Percentiles rank a stretch among this genome's conserved stretches.
Conservation (phyloP, 257 asterid genomes). For the Solanum appendiculatum region DNA sequence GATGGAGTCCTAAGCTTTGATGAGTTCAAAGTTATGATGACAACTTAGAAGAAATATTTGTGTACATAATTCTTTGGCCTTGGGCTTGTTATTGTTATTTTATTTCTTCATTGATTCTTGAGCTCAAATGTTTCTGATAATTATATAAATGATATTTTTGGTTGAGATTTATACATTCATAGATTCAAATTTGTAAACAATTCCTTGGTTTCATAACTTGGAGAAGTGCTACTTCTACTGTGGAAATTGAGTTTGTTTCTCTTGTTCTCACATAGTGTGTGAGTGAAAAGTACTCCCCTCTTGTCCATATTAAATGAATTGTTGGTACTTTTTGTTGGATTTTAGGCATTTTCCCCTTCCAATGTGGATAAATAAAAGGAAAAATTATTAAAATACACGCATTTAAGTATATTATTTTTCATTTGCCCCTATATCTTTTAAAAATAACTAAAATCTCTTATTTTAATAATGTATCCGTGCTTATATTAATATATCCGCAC, state of each 20-base stretch:
- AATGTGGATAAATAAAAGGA: too few relatives aligned
- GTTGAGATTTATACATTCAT: neutral
- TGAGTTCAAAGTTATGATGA: constrained; percentile 56
- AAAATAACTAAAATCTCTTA: too few relatives aligned
- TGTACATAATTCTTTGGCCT: neutral
- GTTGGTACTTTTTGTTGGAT: too few relatives aligned
- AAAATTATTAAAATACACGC: too few relatives aligned
- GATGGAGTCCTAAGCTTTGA: constrained; percentile 52
- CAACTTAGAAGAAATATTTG: neutral
- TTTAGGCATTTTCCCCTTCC: too few relatives aligned
- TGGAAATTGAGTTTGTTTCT: neutral
- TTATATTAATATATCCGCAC: too few relatives aligned
- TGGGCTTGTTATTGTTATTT: neutral
- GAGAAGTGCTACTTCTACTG: neutral
- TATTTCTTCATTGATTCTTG: neutral
- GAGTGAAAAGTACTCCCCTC: neutral
- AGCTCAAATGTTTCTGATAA: neutral
- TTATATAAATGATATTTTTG: neutral
- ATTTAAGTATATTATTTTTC: too few relatives aligned
- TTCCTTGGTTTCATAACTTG: neutral
- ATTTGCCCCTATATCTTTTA: too few relatives aligned
- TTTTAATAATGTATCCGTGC: too few relatives aligned
- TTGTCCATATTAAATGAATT: neutral
- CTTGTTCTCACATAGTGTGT: neutral
- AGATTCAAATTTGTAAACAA: neutral